Base-by-base conservation (phyloP, 176 grass and related monocot species). In the Echinochloa phyllopogon region DNA sequence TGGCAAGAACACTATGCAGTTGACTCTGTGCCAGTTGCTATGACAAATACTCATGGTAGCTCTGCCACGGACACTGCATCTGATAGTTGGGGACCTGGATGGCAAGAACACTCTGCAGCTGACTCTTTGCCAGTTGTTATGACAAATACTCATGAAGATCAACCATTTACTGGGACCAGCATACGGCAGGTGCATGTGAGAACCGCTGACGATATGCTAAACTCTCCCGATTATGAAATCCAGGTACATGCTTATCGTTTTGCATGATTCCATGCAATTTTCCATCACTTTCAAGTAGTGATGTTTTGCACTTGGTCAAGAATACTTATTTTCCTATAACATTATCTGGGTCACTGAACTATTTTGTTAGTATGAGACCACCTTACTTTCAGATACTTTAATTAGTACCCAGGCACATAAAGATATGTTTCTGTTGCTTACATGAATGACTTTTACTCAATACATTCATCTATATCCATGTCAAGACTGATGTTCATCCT, bases 211-310 rank as follows among this genome's bases (percentile, higher is more conserved):
- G 76, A 74, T 47, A 59, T 61, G 33, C 41, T 25, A 53, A 86
- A 84, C 49, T 84, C 60, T 76, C 78, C 65, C 85, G 84, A 89
- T 82, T 65, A 72, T 48, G 52, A 87, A 77, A 42, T 47, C 44
- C 70, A 90, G 84, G 91, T 93, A 72, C 57, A 25, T 74, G 69
- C 37, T 60, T 65, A 45, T 21, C 14, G 64, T 11, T 64, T 65
- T 33, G 42, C 44, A 78, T 62, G 41, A 47, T 63, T 14, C 57
- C 14, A 33, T 47, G 42, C 5, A 64, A 48, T 64, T 79, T 79
- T 79, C 57, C 18, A 42, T 43, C 24, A 47, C 2, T 48, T 27
- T 33, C 10, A 45, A 73, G 40, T 43, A 77, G 49, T 37, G 25
- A 33, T 79, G 59, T 48, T 8, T 48, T 64, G 41, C 16, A 41